Evolutionary conservation across 2,329 filamentous ascomycete species (phyloP), one percentile per base, ranked within the genome.

Genomic region (Cyanodermella asteris): DNA sequence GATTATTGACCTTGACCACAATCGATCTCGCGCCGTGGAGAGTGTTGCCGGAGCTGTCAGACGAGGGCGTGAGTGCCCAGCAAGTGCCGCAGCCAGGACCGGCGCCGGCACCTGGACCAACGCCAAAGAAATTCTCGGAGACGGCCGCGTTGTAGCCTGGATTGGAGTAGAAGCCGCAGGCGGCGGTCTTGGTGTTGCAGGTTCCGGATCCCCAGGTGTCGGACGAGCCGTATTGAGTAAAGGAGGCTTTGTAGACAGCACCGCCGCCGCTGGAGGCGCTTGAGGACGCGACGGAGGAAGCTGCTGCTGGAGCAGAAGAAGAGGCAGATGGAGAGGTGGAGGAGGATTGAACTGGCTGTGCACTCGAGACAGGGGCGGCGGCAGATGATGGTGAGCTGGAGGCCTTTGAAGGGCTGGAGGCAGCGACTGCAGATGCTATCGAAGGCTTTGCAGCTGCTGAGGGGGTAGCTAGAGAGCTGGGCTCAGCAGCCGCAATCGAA

Each of bases 1-100:
- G 36, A 31, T 53, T 53, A 29, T 47, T 49, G 24, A 52, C 39
- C 32, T 46, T 42, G 13, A 52, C 44, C 5, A 49, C 46, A 14
- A 27, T 20, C 16, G 20, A 8, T 22, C 44, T 38, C 13, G 31
- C 28, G 28, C 33, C 33, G 33, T 50, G 46, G 8, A 40, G 47
- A 26, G 13, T 7, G 50, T 42, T 34, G 21, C 26, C 10, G 8
- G 22, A 27, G 2, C 20, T 20, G 14, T 27, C 23, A 12, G 19
- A 18, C 28, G 43, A 22, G 12, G 42, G 42, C 5, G 42, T 46
- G 18, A 53, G 31, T 22, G 41, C 40, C 36, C 40, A 51, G 38
- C 50, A 51, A 8, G 43, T 47, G 16, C 47, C 47, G 34, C 49
- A 51, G 7, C 37, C 47, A 3, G 45, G 46, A 14, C 49, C 47